Base-by-base conservation (phyloP, 2,329 filamentous ascomycete species). In the Diaporthe longicolla region DNA sequence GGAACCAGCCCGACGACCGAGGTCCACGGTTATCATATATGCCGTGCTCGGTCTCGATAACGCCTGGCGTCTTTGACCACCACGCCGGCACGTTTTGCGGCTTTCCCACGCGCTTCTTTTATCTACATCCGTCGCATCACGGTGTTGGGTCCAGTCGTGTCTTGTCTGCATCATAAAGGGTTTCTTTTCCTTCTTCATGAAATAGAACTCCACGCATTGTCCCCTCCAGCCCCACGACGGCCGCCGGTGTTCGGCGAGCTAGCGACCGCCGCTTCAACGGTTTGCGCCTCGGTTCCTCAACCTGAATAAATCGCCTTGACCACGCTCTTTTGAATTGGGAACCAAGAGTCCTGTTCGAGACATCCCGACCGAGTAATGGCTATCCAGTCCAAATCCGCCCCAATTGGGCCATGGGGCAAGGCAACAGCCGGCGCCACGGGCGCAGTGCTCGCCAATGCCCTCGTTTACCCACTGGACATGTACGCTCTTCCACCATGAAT, bases 381-480 rank as follows among this genome's bases (percentile, higher is more conserved):
- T 73, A 87, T 82, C 70, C 88, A 89, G 79, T 91, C 89, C 52
- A 96, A 95, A 83, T 88, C 91, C 76, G 87, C 87, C 70, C 87
- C 87, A 77, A 90, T 98, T 74, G 95, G 97, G 55, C 94, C 97
- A 71, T 98, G 96, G 96, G 96, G 95, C 71, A 93, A 93, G 81
- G 97, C 97, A 71, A 91, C 98, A 77, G 96, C 97, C 76, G 97
- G 97, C 80, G 95, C 97, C 70, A 94, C 94, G 26, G 97, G 97
- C 76, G 97, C 97, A 61, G 95, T 98, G 50, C 88, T 99, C 74
- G 97, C 97, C 74, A 99, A 99, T 87, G 94, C 95, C 58, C 86
- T 98, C 76, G 96, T 98, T 73, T 99, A 99, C 84, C 97, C 97
- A 61, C 89, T 99, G 75, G 97, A 99, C 84, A 95, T 99, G 95